These are phyloP conservation scores for Aurinia saxatilis DNA, from an alignment of 345 rosid genomes.

Conservation along the genomic window DNA sequence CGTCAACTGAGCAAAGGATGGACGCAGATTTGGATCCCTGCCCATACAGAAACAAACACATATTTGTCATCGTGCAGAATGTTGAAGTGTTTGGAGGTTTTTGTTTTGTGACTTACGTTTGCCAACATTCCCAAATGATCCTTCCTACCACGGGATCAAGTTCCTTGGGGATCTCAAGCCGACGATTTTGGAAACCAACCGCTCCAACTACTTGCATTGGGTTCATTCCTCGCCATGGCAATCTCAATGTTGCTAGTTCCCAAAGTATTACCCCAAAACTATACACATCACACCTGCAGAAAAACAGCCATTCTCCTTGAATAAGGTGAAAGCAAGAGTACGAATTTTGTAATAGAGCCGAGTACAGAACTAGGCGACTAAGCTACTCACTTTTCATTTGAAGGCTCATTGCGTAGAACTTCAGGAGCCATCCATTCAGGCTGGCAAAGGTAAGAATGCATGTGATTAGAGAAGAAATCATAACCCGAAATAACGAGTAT, in stretches of 20 bases:
- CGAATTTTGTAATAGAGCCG: background rate
- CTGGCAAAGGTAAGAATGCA: slow-evolving; percentile 39
- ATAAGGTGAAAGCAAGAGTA: background rate
- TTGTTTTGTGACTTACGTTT: slow-evolving; percentile 49
- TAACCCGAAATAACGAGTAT: background rate
- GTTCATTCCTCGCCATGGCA: slow-evolving; percentile 99
- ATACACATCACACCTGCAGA: slow-evolving; percentile 85
- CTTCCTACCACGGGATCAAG: slow-evolving; percentile 82
- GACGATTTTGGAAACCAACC: slow-evolving; percentile 95
- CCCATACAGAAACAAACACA: background rate
- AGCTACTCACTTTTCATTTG: slow-evolving; percentile 88
- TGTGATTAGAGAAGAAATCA: slow-evolving; percentile 18
- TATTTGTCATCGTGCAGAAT: background rate
- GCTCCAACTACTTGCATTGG: slow-evolving; percentile 99
- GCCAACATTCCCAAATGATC: slow-evolving; percentile 95
- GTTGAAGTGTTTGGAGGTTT: background rate
- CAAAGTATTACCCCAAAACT: slow-evolving; percentile 97
- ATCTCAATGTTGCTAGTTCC: slow-evolving; percentile 92
- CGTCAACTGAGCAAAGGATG: slow-evolving; percentile 73
- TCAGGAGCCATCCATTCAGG: slow-evolving; percentile 99
- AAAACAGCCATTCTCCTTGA: slow-evolving; percentile 1
- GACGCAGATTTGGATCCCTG: slow-evolving; percentile 90
- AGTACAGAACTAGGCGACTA: background rate
- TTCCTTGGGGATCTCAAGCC: slow-evolving; percentile 95
- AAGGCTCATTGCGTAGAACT: slow-evolving; percentile 92